Percentiles rank a stretch among this genome's conserved stretches.
phyloP scores from a whole-genome alignment of 768 basidiomycete genomes.

The Agaricus blazei region DNA sequence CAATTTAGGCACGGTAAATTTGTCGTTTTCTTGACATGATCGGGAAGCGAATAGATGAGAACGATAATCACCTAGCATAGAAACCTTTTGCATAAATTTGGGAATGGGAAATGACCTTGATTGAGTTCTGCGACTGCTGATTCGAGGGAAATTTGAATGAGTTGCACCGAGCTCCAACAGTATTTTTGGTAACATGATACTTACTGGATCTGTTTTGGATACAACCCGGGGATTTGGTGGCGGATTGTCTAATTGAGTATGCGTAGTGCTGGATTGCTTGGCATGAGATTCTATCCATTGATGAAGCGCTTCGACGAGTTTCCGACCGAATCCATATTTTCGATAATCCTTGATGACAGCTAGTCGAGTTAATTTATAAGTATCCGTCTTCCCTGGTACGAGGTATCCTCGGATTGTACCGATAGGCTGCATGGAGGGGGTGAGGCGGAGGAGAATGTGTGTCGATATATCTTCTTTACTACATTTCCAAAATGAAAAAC shows the following conservation, averaged over 20 bases:
- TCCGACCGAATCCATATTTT: constrained; percentile 55
- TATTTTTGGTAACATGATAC: background rate
- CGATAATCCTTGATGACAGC: constrained; percentile 67
- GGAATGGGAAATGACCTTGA: constrained; percentile 56
- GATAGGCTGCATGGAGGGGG: constrained; percentile 54
- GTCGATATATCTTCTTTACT: constrained; percentile 61
- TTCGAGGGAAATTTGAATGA: background rate
- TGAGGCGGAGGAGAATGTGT: constrained; percentile 69
- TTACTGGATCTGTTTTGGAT: constrained; percentile 3
- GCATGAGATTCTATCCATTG: constrained; percentile 50
- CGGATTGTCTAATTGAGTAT: constrained; percentile 11
- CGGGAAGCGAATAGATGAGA: background rate
- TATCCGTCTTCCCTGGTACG: constrained; percentile 26
- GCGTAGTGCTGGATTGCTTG: constrained; percentile 6
- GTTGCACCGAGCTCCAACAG: too few species aligned
- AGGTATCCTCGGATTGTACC: constrained; percentile 62
- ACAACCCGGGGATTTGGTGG: constrained; percentile 18
- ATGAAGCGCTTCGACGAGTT: constrained; percentile 61
- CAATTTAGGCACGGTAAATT: background rate
- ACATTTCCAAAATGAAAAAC: constrained; percentile 1
- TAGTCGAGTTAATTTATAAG: constrained; percentile 73
- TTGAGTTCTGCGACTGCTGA: background rate
- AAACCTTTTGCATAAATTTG: constrained; percentile 70
- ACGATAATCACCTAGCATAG: constrained; percentile 62
- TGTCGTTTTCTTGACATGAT: background rate